Conservation (phyloP, 768 basidiomycete genomes). For the Tricholoma sp. region DNA sequence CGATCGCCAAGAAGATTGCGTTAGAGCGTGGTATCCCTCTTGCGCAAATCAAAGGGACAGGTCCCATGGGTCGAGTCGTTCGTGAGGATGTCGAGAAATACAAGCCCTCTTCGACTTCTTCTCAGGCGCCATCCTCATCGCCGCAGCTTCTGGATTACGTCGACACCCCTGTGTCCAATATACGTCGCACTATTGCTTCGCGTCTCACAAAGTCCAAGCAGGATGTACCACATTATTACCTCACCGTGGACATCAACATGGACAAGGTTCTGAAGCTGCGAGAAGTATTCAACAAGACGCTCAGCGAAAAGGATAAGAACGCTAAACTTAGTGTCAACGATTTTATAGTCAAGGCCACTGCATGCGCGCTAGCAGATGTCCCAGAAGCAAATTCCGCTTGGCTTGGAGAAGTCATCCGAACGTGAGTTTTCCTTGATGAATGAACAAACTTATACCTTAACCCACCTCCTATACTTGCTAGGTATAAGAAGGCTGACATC, state of each 20-base stretch:
- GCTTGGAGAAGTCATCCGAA: slow-evolving; percentile 93
- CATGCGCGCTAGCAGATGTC: slow-evolving; percentile 88
- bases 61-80: slow-evolving; percentile 91
- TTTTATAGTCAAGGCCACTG: slow-evolving; percentile 93
- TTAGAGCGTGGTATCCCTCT: slow-evolving; percentile 91
- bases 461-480: slow-evolving; percentile 18
- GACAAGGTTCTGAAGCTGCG: slow-evolving; percentile 92
- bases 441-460: background rate
- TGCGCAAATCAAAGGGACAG: slow-evolving; percentile 84
- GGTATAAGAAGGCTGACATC: slow-evolving; percentile 97
- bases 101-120: slow-evolving; percentile 48
- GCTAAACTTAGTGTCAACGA: slow-evolving; percentile 97
- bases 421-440: slow-evolving; percentile 49
- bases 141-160: slow-evolving; percentile 66
- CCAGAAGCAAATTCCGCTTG: slow-evolving; percentile 98
- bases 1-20: slow-evolving; percentile 96
- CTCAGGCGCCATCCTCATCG: slow-evolving; percentile 45
- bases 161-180: slow-evolving; percentile 88
- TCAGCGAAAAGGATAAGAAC: slow-evolving; percentile 82
- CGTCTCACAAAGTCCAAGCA: slow-evolving; percentile 93
- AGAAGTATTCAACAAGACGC: slow-evolving; percentile 90
- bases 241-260: slow-evolving; percentile 95
- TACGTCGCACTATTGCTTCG: slow-evolving; percentile 89
- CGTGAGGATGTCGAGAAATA: slow-evolving; percentile 94
- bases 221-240: slow-evolving; percentile 94